A percentile compares a stretch with the other conserved stretches of the same genome.
Conservation (phyloP, 2,329 filamentous ascomycete species). For the Polychaeton citri region DNA sequence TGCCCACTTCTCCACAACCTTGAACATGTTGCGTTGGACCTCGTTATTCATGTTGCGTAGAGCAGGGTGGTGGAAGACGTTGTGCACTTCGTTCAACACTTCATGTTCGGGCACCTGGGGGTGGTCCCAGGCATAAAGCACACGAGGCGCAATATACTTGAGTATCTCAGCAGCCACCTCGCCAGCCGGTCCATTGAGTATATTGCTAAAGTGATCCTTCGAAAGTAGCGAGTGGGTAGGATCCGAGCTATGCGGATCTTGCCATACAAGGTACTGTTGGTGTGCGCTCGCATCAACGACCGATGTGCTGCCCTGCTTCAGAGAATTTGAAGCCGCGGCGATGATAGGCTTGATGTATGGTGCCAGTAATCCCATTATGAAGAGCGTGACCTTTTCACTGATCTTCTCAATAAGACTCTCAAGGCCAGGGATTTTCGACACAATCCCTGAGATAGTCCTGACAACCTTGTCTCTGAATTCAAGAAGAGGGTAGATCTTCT, state of each 20-base stretch:
- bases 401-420: slow-evolving; percentile 87
- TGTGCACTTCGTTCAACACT: slow-evolving; percentile 66
- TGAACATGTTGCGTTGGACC: slow-evolving; percentile 64
- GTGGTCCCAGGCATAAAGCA: slow-evolving; percentile 91
- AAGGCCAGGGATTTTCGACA: slow-evolving; percentile 84
- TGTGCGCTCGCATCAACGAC: slow-evolving; percentile 42
- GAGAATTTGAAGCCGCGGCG: slow-evolving; percentile 64
- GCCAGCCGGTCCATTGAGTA: slow-evolving; percentile 36
- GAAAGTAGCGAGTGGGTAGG: slow-evolving; percentile 39
- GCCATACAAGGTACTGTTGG: slow-evolving; percentile 39
- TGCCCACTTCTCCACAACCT: slow-evolving; percentile 70
- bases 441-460: slow-evolving; percentile 67
- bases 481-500: slow-evolving; percentile 84
- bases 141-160: slow-evolving; percentile 73
- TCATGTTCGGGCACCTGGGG: slow-evolving; percentile 68
- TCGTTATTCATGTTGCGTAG: slow-evolving; percentile 61
- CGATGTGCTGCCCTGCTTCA: slow-evolving; percentile 74
- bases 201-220: slow-evolving; percentile 40
- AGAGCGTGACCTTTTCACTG: slow-evolving; percentile 81
- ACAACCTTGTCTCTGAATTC: slow-evolving; percentile 91
- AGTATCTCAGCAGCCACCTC: slow-evolving; percentile 46
- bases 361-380: slow-evolving; percentile 78
- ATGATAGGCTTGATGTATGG: slow-evolving; percentile 91
- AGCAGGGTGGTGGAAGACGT: slow-evolving; percentile 83
- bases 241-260: slow-evolving; percentile 32